Percentiles rank a stretch among this genome's conserved stretches.
Evolutionary conservation across 1,284 basidiomycete genomes (phyloP).

Genomic region (Papiliotrema terrestris): DNA sequence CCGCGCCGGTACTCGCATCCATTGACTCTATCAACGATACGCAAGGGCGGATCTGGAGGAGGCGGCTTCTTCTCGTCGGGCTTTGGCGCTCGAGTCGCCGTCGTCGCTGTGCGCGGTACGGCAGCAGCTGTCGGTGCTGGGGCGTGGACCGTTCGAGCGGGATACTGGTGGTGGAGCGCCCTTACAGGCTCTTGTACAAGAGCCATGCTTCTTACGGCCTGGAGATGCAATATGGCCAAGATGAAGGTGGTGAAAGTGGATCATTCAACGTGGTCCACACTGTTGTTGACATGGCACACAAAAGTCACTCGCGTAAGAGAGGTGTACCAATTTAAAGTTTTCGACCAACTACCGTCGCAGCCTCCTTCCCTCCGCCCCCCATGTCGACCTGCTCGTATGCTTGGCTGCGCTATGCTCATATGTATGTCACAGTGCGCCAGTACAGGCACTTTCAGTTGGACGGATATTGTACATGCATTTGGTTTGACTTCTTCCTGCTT

Average conservation of each 20-base stretch:
- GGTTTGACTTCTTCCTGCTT: neutral
- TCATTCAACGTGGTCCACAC: too few relatives aligned
- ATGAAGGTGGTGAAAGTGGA: neutral
- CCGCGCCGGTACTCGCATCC: conserved; percentile 63
- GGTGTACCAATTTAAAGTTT: too few relatives aligned
- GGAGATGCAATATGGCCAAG: neutral
- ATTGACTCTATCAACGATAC: conserved; percentile 66
- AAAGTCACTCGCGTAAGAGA: neutral
- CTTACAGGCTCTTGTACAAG: neutral
- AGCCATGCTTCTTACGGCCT: neutral
- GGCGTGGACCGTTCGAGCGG: neutral
- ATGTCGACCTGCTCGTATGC: too few relatives aligned
- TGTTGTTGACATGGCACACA: neutral
- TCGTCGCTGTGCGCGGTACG: neutral
- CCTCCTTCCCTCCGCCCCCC: too few relatives aligned
- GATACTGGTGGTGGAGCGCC: too few relatives aligned
- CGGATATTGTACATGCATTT: neutral
- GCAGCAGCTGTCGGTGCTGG: neutral
- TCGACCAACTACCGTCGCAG: too few relatives aligned
- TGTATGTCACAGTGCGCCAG: too few relatives aligned
- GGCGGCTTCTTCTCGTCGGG: conserved; percentile 58
- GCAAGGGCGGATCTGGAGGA: conserved; percentile 73
- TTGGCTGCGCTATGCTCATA: too few relatives aligned
- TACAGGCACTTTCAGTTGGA: too few relatives aligned
- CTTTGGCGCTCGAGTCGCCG: neutral